A percentile compares a stretch with the other conserved stretches of the same genome.
These are phyloP conservation scores for Linnemannia hyalina DNA, from an alignment of 192 early-diverging fungal species.

Conservation along the genomic window DNA sequence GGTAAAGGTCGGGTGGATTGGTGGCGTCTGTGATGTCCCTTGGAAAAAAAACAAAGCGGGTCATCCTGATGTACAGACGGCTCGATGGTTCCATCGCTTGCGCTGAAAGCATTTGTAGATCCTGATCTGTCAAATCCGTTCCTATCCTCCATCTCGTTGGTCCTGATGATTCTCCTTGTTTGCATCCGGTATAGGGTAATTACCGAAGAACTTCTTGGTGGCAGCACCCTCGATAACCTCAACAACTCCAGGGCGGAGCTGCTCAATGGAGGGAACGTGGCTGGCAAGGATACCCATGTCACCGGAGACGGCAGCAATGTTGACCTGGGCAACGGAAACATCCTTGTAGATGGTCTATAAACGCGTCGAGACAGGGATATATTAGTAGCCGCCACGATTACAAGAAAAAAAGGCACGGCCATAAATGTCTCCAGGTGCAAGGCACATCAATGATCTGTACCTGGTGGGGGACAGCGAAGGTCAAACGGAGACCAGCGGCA, in stretches of 20 bases:
- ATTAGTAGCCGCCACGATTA: neutral
- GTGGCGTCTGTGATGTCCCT: neutral
- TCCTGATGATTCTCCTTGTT: neutral
- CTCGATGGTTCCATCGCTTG: neutral
- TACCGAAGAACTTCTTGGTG: slow-evolving; percentile 95
- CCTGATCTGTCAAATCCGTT: neutral
- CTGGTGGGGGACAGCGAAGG: slow-evolving; percentile 94
- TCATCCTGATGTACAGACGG: neutral
- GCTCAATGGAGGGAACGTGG: slow-evolving; percentile 96
- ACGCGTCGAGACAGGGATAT: slow-evolving; percentile 12
- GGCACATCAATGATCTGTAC: slow-evolving; percentile 52
- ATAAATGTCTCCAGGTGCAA: neutral
- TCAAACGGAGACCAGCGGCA: slow-evolving; percentile 77
- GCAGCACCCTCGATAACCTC: slow-evolving; percentile 83
- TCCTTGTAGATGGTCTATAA: slow-evolving; percentile 79
- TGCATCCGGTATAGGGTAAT: slow-evolving; percentile 20
- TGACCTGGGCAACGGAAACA: slow-evolving; percentile 89
- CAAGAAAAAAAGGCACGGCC: neutral
- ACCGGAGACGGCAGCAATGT: slow-evolving; percentile 92
- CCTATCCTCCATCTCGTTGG: neutral
- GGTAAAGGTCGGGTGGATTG: neutral
- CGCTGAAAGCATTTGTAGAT: neutral
- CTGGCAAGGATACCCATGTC: slow-evolving; percentile 98
- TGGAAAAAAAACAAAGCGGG: neutral
- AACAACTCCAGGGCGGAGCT: slow-evolving; percentile 91